Base-by-base conservation (phyloP, 208 protist genomes). In the Leishmania tropica region DNA sequence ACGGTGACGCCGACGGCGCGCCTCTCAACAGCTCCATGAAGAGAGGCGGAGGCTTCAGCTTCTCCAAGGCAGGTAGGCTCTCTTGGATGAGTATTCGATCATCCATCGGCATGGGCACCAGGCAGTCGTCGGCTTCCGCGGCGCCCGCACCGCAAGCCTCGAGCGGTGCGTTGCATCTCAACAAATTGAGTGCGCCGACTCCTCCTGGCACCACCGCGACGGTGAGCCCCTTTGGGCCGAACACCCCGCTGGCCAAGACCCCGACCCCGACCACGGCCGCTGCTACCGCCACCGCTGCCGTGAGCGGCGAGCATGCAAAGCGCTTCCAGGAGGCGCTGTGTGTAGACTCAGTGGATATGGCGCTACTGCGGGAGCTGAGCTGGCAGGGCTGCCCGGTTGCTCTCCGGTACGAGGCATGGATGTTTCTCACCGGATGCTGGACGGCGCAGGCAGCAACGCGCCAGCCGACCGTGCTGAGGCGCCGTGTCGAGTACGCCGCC, bases 321-420 rank as follows among this genome's bases (percentile, higher is more conserved):
- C 85, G 77, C 28, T 81, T 93, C 42, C 67, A 88, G 17, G 75
- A 78, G 28, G 82, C 86, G 15, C 74, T 92, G 62, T 53, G 60
- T 37, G 75, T 76, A 17, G 86, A 88, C 60, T 79, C 83, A 24
- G 86, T 89, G 11, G 81, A 87, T 42, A 40, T 92, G 64, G 83
- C 76, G n/a, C 83, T 81, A 21, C 76, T 95, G 73, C 81, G 92
- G 28, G 81, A 83, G 65, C 75, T 93, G 40, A 87, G 92, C 74
- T 92, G 88, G 81, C 81, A 85, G 77, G 92, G 90, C n/a, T 92
- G 88, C 80, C 88, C 92, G 1, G 87, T 85, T 37, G 71, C 72
- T 5, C 83, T 89, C 76, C 92, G 92, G 58, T 87, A 79, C 54
- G 88, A 93, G 70, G 85, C 89, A 79, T 95, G 92, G 92, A 85